Evolutionary conservation across 2,329 filamentous ascomycete species (phyloP).

Genomic region (Aspergillus ochraceus): DNA sequence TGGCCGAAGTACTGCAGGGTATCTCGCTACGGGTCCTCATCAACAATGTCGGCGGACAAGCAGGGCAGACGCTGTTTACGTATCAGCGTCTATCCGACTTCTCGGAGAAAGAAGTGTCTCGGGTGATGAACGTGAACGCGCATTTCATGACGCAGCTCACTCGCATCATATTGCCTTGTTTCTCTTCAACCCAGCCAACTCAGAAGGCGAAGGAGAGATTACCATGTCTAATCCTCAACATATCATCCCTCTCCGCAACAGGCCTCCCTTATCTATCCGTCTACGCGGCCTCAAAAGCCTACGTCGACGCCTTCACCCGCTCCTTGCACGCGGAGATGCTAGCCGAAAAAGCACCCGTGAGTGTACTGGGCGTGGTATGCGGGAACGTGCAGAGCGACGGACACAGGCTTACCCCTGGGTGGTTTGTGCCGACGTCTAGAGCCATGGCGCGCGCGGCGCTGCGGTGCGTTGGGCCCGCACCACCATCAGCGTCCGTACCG

Average conservation of each 20-base stretch:
- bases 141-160: slow-evolving; percentile 54
- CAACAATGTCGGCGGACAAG: slow-evolving; percentile 57
- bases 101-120: slow-evolving; percentile 39
- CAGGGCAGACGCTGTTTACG: slow-evolving; percentile 2
- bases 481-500: neutral
- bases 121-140: slow-evolving; percentile 50
- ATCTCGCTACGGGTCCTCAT: slow-evolving; percentile 54
- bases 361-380: slow-evolving; percentile 41
- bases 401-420: slow-evolving; percentile 20
- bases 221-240: slow-evolving; percentile 50
- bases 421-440: slow-evolving; percentile 31
- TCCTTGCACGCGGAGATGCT: slow-evolving; percentile 46
- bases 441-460: slow-evolving; percentile 34
- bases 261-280: slow-evolving; percentile 50
- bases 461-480: neutral
- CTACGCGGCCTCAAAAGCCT: slow-evolving; percentile 52
- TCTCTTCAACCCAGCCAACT: too few species aligned
- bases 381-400: slow-evolving; percentile 31
- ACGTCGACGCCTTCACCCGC: slow-evolving; percentile 42
- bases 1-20: slow-evolving; percentile 33
- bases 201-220: too few species aligned
- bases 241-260: slow-evolving; percentile 49
- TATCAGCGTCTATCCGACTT: slow-evolving; percentile 41
- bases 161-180: slow-evolving; percentile 12
- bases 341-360: slow-evolving; percentile 36